A percentile compares a stretch with the other conserved stretches of the same genome.
phyloP scores from a whole-genome alignment of 371 early-diverging fungal species.

The Entomophthora muscae region DNA sequence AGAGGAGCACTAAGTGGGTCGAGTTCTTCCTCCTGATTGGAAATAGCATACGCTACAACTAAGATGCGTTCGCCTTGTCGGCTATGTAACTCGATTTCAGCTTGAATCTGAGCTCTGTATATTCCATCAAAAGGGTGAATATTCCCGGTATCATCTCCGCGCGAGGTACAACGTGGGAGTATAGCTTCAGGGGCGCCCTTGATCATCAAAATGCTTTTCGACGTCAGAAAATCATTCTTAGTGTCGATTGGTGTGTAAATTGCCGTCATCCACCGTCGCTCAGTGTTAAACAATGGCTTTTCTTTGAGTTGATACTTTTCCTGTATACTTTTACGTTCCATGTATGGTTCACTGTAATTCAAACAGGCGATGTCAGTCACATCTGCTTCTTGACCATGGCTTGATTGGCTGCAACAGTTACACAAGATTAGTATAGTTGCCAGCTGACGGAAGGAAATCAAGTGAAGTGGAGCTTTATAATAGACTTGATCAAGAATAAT shows the following conservation, averaged over 20 bases:
- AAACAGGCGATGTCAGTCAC: slow-evolving; percentile 60
- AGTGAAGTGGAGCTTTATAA: too few species aligned
- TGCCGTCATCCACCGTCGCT: slow-evolving; percentile 49
- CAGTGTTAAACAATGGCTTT: slow-evolving; percentile 45
- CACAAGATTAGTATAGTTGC: slow-evolving; percentile 24
- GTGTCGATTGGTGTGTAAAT: slow-evolving; percentile 14
- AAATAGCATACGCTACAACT: slow-evolving; percentile 15
- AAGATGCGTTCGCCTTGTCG: slow-evolving; percentile 45
- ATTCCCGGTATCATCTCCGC: neutral
- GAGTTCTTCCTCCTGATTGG: too few species aligned
- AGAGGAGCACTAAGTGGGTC: too few species aligned
- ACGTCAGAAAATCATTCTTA: slow-evolving; percentile 11
- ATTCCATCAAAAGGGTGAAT: neutral
- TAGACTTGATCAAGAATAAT: slow-evolving; percentile 20
- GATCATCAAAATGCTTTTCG: slow-evolving; percentile 22
- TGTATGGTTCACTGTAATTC: slow-evolving; percentile 25
- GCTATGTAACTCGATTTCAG: slow-evolving; percentile 26
- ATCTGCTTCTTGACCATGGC: too few species aligned
- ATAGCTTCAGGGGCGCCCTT: slow-evolving; percentile 71
- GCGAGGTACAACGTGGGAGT: slow-evolving; percentile 24
- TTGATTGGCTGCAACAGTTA: slow-evolving; percentile 44
- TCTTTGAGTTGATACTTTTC: neutral
- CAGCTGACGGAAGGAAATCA: slow-evolving; percentile 10
- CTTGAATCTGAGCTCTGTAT: slow-evolving; percentile 19
- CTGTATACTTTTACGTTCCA: neutral